These are phyloP conservation scores for Penicillium capsulatum DNA, from an alignment of 2,329 filamentous ascomycete genomes.

Conservation along the genomic window DNA sequence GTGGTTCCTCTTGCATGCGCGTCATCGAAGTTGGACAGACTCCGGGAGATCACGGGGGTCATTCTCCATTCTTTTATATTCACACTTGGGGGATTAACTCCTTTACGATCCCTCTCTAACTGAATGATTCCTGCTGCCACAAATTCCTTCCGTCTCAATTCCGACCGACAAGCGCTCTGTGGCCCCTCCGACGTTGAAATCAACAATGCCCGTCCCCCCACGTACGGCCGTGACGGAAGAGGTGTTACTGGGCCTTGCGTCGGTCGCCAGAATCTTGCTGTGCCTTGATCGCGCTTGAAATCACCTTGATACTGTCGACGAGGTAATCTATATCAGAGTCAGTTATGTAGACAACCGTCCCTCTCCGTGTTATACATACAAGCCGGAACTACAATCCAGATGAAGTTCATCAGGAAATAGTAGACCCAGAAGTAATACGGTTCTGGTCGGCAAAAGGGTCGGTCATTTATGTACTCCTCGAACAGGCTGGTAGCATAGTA, in stretches of 20 bases:
- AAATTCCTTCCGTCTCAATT: conserved; percentile 6
- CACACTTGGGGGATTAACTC: too few species aligned
- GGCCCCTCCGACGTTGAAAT: conserved; percentile 6
- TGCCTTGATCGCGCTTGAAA: conserved; percentile 28
- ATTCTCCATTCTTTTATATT: too few species aligned
- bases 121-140: too few species aligned
- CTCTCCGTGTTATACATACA: conserved; percentile 40
- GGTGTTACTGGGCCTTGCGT: conserved; percentile 28
- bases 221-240: conserved; percentile 20
- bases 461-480: conserved; percentile 53
- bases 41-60: not conserved
- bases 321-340: conserved; percentile 29
- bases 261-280: conserved; percentile 18
- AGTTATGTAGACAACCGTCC: conserved; percentile 1
- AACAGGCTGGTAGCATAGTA: conserved; percentile 63
- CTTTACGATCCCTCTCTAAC: too few species aligned
- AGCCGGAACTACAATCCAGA: conserved; percentile 61
- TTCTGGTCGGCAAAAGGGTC: conserved; percentile 59
- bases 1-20: conserved; percentile 13
- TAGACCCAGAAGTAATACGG: conserved; percentile 63
- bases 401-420: conserved; percentile 62
- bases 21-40: conserved; percentile 14
- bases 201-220: conserved; percentile 8
- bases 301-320: conserved; percentile 27
- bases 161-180: conserved; percentile 6